These are phyloP conservation scores for Sanchytrium tribonematis DNA, from an alignment of 371 early-diverging fungal genomes.

Conservation along the genomic window DNA sequence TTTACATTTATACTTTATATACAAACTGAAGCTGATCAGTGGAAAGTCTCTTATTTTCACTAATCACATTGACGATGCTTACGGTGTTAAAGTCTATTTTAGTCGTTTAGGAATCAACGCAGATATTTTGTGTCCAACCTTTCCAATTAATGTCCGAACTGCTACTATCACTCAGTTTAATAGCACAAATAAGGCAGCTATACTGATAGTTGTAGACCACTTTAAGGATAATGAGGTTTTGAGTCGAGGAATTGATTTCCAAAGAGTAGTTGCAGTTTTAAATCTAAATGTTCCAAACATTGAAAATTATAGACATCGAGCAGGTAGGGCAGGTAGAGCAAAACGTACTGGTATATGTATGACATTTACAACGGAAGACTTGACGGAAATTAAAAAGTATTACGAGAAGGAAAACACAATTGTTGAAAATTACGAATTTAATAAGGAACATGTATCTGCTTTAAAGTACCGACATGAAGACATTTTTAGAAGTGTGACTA, in stretches of 20 bases:
- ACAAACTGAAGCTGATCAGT: background rate
- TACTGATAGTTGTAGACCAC: background rate
- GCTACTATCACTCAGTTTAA: background rate
- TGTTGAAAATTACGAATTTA: background rate
- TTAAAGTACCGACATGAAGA: background rate
- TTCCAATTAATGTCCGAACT: background rate
- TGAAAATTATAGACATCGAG: conserved; percentile 83
- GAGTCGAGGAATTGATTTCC: background rate
- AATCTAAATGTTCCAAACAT: conserved; percentile 4
- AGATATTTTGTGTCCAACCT: background rate
- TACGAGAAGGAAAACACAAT: background rate
- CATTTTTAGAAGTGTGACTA: background rate
- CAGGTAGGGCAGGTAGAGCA: conserved; percentile 92
- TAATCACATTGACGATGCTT: background rate
- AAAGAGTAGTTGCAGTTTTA: background rate
- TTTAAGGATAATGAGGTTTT: background rate
- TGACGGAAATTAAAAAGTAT: background rate
- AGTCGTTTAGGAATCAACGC: background rate
- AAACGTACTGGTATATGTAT: conserved; percentile 67
- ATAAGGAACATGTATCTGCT: background rate
- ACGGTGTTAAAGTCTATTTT: background rate
- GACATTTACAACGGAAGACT: conserved; percentile 22
- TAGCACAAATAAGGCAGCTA: background rate
- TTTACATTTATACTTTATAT: background rate
- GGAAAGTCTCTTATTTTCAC: background rate